A percentile compares a stretch with the other conserved stretches of the same genome.
phyloP scores from a whole-genome alignment of 2,329 filamentous ascomycete species.

The Tolypocladium pustulatum region DNA sequence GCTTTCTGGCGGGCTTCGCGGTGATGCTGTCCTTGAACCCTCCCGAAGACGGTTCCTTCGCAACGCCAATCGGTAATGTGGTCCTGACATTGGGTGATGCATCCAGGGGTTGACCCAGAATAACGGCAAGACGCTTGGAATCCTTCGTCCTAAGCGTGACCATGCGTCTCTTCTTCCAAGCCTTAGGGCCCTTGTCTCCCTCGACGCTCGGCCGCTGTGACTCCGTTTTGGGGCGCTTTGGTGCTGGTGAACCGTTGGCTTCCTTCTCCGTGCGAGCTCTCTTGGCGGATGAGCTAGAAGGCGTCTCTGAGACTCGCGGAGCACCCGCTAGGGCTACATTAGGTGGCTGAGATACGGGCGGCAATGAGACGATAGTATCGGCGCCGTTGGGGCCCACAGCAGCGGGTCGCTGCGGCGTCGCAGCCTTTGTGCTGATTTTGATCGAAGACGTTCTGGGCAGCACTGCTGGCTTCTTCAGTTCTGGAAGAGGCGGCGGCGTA shows the following conservation, averaged over 20 bases:
- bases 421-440: slow-evolving; percentile 26
- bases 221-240: slow-evolving; percentile 28
- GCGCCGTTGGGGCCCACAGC: not conserved
- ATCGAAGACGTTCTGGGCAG: slow-evolving; percentile 24
- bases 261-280: slow-evolving; percentile 26
- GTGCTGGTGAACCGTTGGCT: slow-evolving; percentile 20
- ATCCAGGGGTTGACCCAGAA: slow-evolving; percentile 18
- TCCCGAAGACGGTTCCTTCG: slow-evolving; percentile 14
- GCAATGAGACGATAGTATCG: slow-evolving; percentile 3
- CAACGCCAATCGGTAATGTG: slow-evolving; percentile 19
- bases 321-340: slow-evolving; percentile 9
- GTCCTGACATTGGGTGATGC: slow-evolving; percentile 14
- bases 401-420: slow-evolving; percentile 10
- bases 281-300: slow-evolving; percentile 16
- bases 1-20: slow-evolving; percentile 24
- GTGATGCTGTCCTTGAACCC: slow-evolving; percentile 18
- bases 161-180: slow-evolving; percentile 18
- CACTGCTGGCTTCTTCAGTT: slow-evolving; percentile 17
- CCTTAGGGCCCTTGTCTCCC: slow-evolving; percentile 9
- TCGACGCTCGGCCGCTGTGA: slow-evolving; percentile 10
- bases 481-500: slow-evolving; percentile 9
- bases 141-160: slow-evolving; percentile 25
- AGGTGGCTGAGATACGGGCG: slow-evolving; percentile 1
- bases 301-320: slow-evolving; percentile 8
- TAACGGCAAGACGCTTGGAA: slow-evolving; percentile 22